Evolutionary conservation across 495 filamentous ascomycete genomes (phyloP).

Genomic region (Podospora appendiculata): DNA sequence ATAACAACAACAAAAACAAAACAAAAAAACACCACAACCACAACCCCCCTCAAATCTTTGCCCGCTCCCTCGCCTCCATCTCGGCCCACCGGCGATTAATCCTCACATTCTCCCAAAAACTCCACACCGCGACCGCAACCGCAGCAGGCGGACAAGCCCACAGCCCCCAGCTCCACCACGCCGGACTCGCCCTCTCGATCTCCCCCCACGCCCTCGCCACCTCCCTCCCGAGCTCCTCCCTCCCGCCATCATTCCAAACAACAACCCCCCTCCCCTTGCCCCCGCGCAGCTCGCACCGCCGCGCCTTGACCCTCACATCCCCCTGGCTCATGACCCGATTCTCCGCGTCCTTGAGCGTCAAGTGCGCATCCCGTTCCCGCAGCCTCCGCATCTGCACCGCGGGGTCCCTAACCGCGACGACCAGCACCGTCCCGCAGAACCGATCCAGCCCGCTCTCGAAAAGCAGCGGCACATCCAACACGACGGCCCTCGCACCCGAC

Average conservation of each 20-base stretch:
- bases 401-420: slow-evolving; percentile 72
- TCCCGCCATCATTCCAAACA: slow-evolving; percentile 78
- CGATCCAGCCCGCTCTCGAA: slow-evolving; percentile 78
- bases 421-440: slow-evolving; percentile 72
- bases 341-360: slow-evolving; percentile 71
- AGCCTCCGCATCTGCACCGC: slow-evolving; percentile 73
- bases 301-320: slow-evolving; percentile 74
- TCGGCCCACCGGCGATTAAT: slow-evolving; percentile 63
- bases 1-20: neutral
- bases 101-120: slow-evolving; percentile 56
- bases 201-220: slow-evolving; percentile 53
- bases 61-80: slow-evolving; percentile 57
- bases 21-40: neutral
- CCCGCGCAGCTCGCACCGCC: slow-evolving; percentile 56
- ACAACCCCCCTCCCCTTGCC: slow-evolving; percentile 54
- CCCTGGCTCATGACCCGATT: slow-evolving; percentile 77
- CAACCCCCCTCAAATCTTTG: slow-evolving; percentile 54
- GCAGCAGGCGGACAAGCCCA: slow-evolving; percentile 66
- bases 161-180: slow-evolving; percentile 75
- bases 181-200: slow-evolving; percentile 55
- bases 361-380: slow-evolving; percentile 58
- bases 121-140: slow-evolving; percentile 55
- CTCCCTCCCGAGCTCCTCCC: slow-evolving; percentile 56
- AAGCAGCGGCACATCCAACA: slow-evolving; percentile 87
- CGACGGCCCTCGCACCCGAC: slow-evolving; percentile 70